Percentiles rank a stretch among this genome's conserved stretches.
Evolutionary conservation across 2,329 filamentous ascomycete genomes (phyloP).

Genomic region (Arthrobotrys sphaeroides): DNA sequence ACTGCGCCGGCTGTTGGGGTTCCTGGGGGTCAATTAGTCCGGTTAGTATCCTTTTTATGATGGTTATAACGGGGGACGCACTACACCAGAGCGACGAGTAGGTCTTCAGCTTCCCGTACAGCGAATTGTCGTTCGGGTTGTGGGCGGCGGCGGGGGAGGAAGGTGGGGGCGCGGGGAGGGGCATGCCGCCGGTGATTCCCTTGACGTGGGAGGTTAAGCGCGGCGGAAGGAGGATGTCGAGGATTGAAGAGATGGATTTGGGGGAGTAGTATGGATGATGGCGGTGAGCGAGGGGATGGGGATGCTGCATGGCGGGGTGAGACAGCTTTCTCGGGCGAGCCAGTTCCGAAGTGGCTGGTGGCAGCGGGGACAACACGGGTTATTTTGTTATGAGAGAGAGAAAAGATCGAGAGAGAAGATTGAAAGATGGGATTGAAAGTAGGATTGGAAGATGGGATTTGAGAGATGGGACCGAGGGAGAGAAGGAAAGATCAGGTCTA

Average conservation of each 20-base stretch:
- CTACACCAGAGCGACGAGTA: slow-evolving; percentile 35
- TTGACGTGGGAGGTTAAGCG: slow-evolving; percentile 26
- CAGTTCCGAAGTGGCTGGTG: background rate
- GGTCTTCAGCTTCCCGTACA: slow-evolving; percentile 25
- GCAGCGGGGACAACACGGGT: too few relatives aligned
- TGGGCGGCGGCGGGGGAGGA: slow-evolving; percentile 34
- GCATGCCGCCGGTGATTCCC: slow-evolving; percentile 38
- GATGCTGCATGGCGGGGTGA: slow-evolving; percentile 21
- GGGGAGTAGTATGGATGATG: background rate
- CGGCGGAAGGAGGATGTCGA: slow-evolving; percentile 29
- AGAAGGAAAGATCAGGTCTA: too few relatives aligned
- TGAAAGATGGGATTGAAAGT: too few relatives aligned
- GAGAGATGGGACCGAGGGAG: too few relatives aligned
- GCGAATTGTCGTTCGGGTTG: slow-evolving; percentile 16
- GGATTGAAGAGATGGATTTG: slow-evolving; percentile 23
- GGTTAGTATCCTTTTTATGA: background rate
- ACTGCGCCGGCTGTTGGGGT: slow-evolving; percentile 18
- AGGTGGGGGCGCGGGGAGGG: slow-evolving; percentile 20
- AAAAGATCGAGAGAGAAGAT: too few relatives aligned
- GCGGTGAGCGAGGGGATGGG: background rate
- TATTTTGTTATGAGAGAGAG: too few relatives aligned
- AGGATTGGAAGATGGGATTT: too few relatives aligned
- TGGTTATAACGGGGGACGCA: background rate
- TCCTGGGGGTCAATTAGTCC: slow-evolving; percentile 1
- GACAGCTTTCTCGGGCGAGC: background rate